phyloP scores from a whole-genome alignment of 2,329 filamentous ascomycete genomes.

The Aspergillus pseudonomiae region DNA sequence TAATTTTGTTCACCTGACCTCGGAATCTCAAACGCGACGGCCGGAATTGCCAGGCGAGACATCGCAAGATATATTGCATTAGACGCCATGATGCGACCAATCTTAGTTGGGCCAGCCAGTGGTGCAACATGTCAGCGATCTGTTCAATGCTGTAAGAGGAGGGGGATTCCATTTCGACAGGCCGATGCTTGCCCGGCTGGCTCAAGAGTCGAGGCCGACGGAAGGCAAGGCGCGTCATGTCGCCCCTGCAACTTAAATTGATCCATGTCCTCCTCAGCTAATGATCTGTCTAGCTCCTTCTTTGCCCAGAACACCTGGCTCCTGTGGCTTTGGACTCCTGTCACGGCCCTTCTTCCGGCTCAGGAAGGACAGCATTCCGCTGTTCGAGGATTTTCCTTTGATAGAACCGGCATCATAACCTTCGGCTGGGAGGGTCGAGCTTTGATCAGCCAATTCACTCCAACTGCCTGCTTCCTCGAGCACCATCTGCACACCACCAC shows the following conservation, averaged over 20 bases:
- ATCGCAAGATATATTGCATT: not conserved
- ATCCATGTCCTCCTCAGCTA: conserved; percentile 49
- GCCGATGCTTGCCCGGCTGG: not conserved
- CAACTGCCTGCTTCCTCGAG: conserved; percentile 87
- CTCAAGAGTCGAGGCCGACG: not conserved
- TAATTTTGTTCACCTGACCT: not conserved
- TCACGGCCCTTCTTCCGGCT: conserved; percentile 86
- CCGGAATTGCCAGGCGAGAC: not conserved
- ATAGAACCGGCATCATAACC: conserved; percentile 49
- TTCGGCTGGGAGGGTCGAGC: conserved; percentile 72
- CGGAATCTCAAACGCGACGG: not conserved
- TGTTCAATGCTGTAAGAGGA: conserved; percentile 1
- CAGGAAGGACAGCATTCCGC: conserved; percentile 88
- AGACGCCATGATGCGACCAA: conserved; percentile 1
- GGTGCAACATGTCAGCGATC: conserved; percentile 2
- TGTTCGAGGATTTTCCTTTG: conserved; percentile 54
- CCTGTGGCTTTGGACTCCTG: conserved; percentile 90
- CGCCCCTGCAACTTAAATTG: not conserved
- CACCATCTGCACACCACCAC: conserved; percentile 87
- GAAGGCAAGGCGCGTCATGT: not conserved
- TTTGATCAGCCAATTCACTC: conserved; percentile 86
- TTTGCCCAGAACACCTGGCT: conserved; percentile 90
- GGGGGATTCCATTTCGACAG: not conserved
- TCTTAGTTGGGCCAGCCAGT: conserved; percentile 5
- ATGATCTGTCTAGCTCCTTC: conserved; percentile 87